A percentile compares a stretch with the other conserved stretches of the same genome.
Conservation (phyloP, 371 early-diverging fungal genomes). For the Thermomucor indicae-seudaticae region DNA sequence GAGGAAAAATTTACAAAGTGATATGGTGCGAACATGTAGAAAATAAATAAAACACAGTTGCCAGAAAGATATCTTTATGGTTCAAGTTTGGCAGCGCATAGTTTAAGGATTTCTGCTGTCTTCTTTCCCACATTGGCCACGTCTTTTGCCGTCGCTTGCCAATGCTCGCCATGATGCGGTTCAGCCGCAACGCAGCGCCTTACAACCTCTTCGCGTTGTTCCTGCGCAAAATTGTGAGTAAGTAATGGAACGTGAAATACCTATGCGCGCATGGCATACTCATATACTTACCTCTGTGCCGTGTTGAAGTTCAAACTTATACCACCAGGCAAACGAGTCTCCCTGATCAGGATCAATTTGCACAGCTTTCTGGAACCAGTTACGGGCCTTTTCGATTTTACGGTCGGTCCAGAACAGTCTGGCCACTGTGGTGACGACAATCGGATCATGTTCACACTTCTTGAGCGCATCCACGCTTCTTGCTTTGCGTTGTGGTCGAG, state of each 20-base stretch:
- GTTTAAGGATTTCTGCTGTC: conserved; percentile 60
- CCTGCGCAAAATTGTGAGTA: conserved; percentile 18
- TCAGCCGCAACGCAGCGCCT: conserved; percentile 72
- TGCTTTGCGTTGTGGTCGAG: conserved; percentile 85
- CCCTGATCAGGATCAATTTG: conserved; percentile 86
- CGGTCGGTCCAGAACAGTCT: conserved; percentile 91
- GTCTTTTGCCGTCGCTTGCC: conserved; percentile 82
- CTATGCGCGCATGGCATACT: conserved; percentile 3
- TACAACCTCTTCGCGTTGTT: conserved; percentile 57
- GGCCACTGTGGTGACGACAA: conserved; percentile 82
- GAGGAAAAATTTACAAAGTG: too few species aligned
- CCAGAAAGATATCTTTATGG: too few species aligned
- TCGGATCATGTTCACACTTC: conserved; percentile 81
- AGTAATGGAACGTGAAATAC: neutral
- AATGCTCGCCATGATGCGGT: conserved; percentile 87
- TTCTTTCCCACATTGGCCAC: conserved; percentile 63
- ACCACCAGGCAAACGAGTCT: conserved; percentile 96
- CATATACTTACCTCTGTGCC: too few species aligned
- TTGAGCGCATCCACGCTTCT: conserved; percentile 89
- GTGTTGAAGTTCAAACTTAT: conserved; percentile 83
- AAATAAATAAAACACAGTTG: too few species aligned
- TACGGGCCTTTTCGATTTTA: conserved; percentile 89
- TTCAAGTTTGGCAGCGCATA: conserved; percentile 49
- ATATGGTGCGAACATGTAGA: too few species aligned
- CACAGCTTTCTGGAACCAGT: conserved; percentile 86